These are phyloP conservation scores for Diaporthe sp. DNA, from an alignment of 2,329 filamentous ascomycete species.

Conservation along the genomic window DNA sequence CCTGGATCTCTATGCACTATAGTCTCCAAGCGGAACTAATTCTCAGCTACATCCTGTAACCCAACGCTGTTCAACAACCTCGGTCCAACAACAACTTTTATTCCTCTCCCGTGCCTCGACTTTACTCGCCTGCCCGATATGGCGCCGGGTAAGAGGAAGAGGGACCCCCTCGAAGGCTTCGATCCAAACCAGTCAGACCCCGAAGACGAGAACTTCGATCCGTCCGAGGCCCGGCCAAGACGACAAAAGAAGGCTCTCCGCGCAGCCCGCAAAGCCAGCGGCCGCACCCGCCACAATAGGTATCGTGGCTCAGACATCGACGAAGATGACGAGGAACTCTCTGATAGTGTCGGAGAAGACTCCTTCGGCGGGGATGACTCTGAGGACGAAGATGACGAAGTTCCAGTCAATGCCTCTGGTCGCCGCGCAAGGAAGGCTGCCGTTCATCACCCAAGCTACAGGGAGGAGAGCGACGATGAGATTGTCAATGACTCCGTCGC, in stretches of 20 bases:
- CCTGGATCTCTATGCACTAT: background rate
- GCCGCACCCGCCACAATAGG: conserved; percentile 47
- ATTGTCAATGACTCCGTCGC: conserved; percentile 45
- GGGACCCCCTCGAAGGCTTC: conserved; percentile 67
- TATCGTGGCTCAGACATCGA: conserved; percentile 75
- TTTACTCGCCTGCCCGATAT: conserved; percentile 38
- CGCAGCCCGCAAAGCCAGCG: conserved; percentile 47
- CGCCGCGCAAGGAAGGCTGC: conserved; percentile 63
- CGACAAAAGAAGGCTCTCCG: conserved; percentile 55
- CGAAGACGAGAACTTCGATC: conserved; percentile 76
- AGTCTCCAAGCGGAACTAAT: conserved; percentile 11
- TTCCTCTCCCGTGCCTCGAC: conserved; percentile 9
- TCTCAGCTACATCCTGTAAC: conserved; percentile 3
- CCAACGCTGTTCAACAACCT: background rate
- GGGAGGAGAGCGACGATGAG: conserved; percentile 59
- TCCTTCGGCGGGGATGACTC: conserved; percentile 63
- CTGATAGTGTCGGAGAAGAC: conserved; percentile 65
- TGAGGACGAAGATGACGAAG: conserved; percentile 56
- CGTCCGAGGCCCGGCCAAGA: conserved; percentile 59
- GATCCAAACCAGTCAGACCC: conserved; percentile 77
- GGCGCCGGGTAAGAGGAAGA: conserved; percentile 70
- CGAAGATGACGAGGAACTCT: conserved; percentile 69
- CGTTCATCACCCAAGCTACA: conserved; percentile 61
- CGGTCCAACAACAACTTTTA: conserved; percentile 6
- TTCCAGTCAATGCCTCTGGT: conserved; percentile 61